These are phyloP conservation scores for Rhododendron ovatum DNA, from an alignment of 148 eudicot species.

Conservation along the genomic window DNA sequence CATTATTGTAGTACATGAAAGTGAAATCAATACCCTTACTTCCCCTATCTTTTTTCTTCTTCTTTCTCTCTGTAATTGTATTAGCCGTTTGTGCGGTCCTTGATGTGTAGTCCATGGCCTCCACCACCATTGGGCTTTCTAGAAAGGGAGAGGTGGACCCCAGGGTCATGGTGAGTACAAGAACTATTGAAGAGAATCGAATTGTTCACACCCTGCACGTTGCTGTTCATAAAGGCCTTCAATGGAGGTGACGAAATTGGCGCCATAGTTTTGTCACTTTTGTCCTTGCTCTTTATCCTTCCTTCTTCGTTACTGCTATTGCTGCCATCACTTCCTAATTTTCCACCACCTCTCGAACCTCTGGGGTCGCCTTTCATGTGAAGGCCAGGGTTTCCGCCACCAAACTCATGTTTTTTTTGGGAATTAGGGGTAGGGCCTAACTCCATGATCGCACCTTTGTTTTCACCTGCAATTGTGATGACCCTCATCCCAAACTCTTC, in stretches of 20 bases:
- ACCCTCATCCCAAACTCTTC: slow-evolving; percentile 37
- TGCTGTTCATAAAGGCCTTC: slow-evolving; percentile 47
- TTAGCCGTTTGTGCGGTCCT: slow-evolving; percentile 4
- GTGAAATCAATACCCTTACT: not conserved
- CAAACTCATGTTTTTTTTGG: slow-evolving; percentile 12
- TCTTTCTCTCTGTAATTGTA: not conserved
- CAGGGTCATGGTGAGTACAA: slow-evolving; percentile 48
- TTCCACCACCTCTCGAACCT: slow-evolving; percentile 14
- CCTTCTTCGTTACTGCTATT: not conserved
- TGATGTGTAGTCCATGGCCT: slow-evolving; percentile 7
- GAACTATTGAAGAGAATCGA: slow-evolving; percentile 34
- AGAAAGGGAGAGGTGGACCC: slow-evolving; percentile 26
- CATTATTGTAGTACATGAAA: not conserved
- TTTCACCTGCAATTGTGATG: slow-evolving; percentile 61
- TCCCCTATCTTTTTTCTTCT: not conserved
- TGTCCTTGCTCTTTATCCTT: not conserved
- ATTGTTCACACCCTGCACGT: slow-evolving; percentile 56
- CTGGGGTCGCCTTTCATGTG: not conserved
- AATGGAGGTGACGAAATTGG: slow-evolving; percentile 10
- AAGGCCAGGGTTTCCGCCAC: slow-evolving; percentile 3
- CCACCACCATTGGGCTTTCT: slow-evolving; percentile 20
- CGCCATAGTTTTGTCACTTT: not conserved
- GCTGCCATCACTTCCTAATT: not conserved
- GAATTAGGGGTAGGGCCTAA: slow-evolving; percentile 29
- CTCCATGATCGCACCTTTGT: slow-evolving; percentile 75